phyloP scores from a whole-genome alignment of 2,329 filamentous ascomycete genomes.

The Penicillium sp. region DNA sequence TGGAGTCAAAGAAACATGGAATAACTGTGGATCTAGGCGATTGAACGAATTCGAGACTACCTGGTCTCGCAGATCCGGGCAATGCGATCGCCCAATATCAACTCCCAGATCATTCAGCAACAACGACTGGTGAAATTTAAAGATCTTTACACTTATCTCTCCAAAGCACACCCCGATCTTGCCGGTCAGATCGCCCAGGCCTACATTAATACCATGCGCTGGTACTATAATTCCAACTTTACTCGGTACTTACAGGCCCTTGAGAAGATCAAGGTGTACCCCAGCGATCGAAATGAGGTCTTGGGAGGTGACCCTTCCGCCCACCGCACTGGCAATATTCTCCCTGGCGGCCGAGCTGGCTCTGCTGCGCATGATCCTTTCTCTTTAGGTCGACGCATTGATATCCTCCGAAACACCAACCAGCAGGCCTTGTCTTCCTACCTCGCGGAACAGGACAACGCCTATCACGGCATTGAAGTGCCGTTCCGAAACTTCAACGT shows the following conservation, averaged over 20 bases:
- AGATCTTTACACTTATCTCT: constrained; percentile 83
- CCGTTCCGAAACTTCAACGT: constrained; percentile 95
- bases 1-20: constrained; percentile 1
- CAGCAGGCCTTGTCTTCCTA: constrained; percentile 82
- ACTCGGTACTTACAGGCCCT: constrained; percentile 82
- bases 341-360: constrained; percentile 45
- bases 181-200: constrained; percentile 89
- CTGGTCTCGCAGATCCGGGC: constrained; percentile 94
- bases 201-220: constrained; percentile 97
- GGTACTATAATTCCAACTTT: constrained; percentile 96
- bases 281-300: constrained; percentile 79
- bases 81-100: constrained; percentile 90
- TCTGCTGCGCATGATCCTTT: constrained; percentile 74
- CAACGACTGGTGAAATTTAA: constrained; percentile 87
- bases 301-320: constrained; percentile 76
- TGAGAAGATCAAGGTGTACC: constrained; percentile 80
- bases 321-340: constrained; percentile 57
- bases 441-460: constrained; percentile 85
- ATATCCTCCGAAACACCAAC: constrained; percentile 74
- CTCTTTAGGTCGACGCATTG: constrained; percentile 81
- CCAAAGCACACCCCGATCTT: constrained; percentile 77
- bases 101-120: constrained; percentile 95
- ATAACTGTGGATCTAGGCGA: constrained; percentile 58
- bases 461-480: constrained; percentile 82
- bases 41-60: constrained; percentile 92